Conservation (phyloP, 176 grass and related monocot species). For the Elaeis guineensis region DNA sequence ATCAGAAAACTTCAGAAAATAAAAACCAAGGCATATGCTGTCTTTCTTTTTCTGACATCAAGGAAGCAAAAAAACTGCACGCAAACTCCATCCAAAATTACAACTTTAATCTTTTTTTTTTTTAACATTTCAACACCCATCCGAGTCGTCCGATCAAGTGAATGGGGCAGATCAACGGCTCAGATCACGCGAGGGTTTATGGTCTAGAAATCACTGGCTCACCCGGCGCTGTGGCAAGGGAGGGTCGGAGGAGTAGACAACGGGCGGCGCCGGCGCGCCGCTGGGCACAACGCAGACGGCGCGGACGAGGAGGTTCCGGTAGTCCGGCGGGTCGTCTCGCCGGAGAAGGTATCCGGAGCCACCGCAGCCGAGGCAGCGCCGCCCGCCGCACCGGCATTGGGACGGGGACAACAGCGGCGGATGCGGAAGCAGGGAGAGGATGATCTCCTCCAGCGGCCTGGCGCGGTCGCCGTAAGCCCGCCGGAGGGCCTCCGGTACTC, state of each 20-base stretch:
- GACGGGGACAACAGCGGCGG: background rate
- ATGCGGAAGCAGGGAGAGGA: slow-evolving; percentile 26
- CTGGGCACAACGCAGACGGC: slow-evolving; percentile 7
- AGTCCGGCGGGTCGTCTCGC: slow-evolving; percentile 14
- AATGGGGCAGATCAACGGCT: too few relatives aligned
- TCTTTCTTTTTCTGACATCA: too few relatives aligned
- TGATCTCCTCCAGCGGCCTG: slow-evolving; percentile 14
- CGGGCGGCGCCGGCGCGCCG: slow-evolving; percentile 3
- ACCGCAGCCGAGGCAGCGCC: slow-evolving; percentile 15
- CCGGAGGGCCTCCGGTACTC: slow-evolving; percentile 7
- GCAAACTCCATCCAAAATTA: too few relatives aligned
- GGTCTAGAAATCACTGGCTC: background rate
- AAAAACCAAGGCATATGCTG: too few relatives aligned
- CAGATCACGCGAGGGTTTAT: too few relatives aligned
- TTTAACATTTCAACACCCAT: too few relatives aligned
- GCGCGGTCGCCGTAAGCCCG: slow-evolving; percentile 14
- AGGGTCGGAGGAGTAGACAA: background rate
- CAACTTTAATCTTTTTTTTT: too few relatives aligned
- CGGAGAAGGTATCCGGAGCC: slow-evolving; percentile 11
- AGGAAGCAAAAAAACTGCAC: too few relatives aligned
- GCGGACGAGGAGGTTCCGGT: slow-evolving; percentile 14
- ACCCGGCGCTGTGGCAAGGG: slow-evolving; percentile 21
- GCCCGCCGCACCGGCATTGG: slow-evolving; percentile 2
- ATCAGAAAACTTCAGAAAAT: too few relatives aligned
- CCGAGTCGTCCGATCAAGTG: too few relatives aligned